Conservation (phyloP, 1,284 basidiomycete species). For the Peniophora sp. region DNA sequence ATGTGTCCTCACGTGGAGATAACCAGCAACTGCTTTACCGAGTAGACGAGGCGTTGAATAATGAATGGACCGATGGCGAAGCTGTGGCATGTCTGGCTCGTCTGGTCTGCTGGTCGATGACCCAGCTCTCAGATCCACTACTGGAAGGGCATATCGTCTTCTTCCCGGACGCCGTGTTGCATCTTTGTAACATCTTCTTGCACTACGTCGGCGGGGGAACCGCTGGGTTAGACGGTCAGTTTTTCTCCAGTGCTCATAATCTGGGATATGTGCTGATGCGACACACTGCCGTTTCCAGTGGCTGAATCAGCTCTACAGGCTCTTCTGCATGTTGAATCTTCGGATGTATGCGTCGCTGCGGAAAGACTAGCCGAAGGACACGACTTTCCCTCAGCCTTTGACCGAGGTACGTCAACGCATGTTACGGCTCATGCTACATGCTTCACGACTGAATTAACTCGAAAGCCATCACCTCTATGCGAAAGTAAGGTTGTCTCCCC, state of each 20-base stretch:
- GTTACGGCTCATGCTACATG: too few relatives aligned
- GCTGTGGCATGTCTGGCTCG: slow-evolving; percentile 3
- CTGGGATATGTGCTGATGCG: background rate
- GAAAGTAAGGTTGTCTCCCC: too few relatives aligned
- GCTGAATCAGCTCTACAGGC: background rate
- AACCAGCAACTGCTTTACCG: slow-evolving; percentile 10
- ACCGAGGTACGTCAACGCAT: too few relatives aligned
- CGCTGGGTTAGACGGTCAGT: background rate
- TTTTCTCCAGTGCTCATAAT: background rate
- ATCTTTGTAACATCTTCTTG: slow-evolving; percentile 12
- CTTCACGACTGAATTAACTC: too few relatives aligned
- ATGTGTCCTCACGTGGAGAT: background rate
- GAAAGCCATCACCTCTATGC: too few relatives aligned
- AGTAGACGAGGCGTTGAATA: background rate
- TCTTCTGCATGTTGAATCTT: background rate
- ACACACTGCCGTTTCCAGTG: background rate
- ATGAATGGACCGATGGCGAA: background rate
- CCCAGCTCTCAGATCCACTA: slow-evolving; percentile 10
- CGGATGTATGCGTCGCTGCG: too few relatives aligned
- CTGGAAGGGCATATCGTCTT: slow-evolving; percentile 3
- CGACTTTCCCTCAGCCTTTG: too few relatives aligned
- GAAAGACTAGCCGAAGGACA: too few relatives aligned
- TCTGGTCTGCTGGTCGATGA: slow-evolving; percentile 12
- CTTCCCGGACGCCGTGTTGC: slow-evolving; percentile 1
- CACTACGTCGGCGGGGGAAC: slow-evolving; percentile 1